Evolutionary conservation across 2,329 filamentous ascomycete species (phyloP), one percentile per base, ranked within the genome.

Genomic region (Fusarium sacchari): DNA sequence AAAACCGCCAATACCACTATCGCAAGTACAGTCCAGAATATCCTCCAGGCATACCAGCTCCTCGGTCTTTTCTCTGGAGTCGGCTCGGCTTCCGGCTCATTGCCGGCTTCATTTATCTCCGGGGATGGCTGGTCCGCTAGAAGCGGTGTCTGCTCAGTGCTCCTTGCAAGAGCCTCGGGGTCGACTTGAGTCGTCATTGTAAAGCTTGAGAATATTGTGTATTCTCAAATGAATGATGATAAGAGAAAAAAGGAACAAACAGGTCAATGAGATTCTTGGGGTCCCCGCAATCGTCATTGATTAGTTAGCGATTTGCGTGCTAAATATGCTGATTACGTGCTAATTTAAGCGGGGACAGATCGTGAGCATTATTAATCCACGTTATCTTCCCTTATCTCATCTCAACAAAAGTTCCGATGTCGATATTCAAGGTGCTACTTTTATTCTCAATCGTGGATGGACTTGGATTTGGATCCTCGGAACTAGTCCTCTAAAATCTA

Each of bases 41-140:
- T 55, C 24, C 67, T 32, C 67, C 67, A 69, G 6, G 66, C 59
- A 26, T 70, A 69, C 65, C 65, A 69, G 7, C 67, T 69, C 8
- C 7, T 70, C 17, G 52, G 26, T 17, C 46, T 53, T 24, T 36
- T 59, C 37, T 53, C 67, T 9, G 40, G 59, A 20, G 40, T 40
- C 32, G 59, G 59, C 46, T 53, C 59, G 14, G 42, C 28, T 20
- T 37, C 34, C 36, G 65, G 46, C 44, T 34, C 34, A 28, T 34
- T 43, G 13, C 53, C 58, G 37, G 32, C 39, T 36, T 46, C 62
- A 28, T 40, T 36, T 26, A 36, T 52, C n/a, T 40, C 40, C 3
- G 42, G 26, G 7, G 20, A 2, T 10, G 53, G 40, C 9, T 26
- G 50, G 5, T 59, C 66, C 7, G n/a, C 32, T 2, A 69, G 66